Evolutionary conservation across 805 yeast species (phyloP).

Genomic region (Candida pseudofarinosa): DNA sequence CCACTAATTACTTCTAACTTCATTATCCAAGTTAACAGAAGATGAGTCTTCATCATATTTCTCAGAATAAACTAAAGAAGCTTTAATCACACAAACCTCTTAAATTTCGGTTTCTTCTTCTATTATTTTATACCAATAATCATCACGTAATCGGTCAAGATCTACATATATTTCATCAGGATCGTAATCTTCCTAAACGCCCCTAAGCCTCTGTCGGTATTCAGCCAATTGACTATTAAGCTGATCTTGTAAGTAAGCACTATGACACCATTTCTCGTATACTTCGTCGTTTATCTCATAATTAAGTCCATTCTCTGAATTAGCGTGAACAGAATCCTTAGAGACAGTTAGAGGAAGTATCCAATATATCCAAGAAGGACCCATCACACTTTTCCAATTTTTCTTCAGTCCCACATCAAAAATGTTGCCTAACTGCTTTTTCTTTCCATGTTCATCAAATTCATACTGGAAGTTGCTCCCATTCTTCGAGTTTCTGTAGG

Average conservation of each 20-base stretch:
- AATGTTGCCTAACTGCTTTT: constrained; percentile 55
- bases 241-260: constrained; percentile 43
- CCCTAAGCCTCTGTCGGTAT: constrained; percentile 12
- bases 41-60: no score
- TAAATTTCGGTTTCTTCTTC: no score
- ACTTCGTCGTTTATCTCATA: constrained; percentile 45
- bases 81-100: no score
- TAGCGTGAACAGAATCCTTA: constrained; percentile 12
- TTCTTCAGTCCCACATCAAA: constrained; percentile 64
- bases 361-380: constrained; percentile 64
- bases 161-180: no score
- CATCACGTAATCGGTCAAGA: no score
- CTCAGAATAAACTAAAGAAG: no score
- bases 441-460: constrained; percentile 35
- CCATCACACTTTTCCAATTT: constrained; percentile 77
- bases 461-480: constrained; percentile 22
- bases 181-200: constrained; percentile 6
- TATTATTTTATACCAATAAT: no score
- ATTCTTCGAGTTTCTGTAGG: constrained; percentile 24
- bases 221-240: constrained; percentile 38
- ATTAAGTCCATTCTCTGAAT: constrained; percentile 44
- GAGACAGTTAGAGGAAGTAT: constrained; percentile 49
- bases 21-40: no score
- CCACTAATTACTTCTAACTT: background rate
- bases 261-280: constrained; percentile 36